A percentile compares a stretch with the other conserved stretches of the same genome.
phyloP scores from a whole-genome alignment of 495 filamentous ascomycete species.

The Penicillium subrubescens region DNA sequence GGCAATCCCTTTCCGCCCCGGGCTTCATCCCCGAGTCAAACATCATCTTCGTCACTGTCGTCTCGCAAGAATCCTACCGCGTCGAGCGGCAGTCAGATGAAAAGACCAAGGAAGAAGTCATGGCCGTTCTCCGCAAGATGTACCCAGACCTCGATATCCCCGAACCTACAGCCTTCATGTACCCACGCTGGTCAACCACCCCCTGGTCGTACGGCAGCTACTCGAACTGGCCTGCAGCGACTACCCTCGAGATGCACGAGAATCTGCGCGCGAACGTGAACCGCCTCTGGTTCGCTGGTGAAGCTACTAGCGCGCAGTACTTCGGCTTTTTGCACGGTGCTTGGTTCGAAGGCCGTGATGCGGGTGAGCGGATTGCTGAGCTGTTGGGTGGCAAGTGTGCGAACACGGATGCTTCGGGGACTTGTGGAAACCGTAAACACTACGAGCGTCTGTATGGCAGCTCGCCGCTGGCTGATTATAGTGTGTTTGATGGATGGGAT shows the following conservation, averaged over 20 bases:
- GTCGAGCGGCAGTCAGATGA: constrained; percentile 66
- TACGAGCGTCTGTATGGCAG: constrained; percentile 16
- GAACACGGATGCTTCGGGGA: constrained; percentile 9
- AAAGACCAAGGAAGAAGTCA: constrained; percentile 59
- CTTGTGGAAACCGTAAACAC: constrained; percentile 17
- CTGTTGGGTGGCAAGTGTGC: constrained; percentile 15
- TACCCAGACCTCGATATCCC: constrained; percentile 62
- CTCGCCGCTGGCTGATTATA: constrained; percentile 26
- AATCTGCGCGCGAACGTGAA: constrained; percentile 71
- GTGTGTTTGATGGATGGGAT: constrained; percentile 24
- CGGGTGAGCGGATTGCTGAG: constrained; percentile 53
- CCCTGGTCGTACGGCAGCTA: constrained; percentile 73
- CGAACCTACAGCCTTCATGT: constrained; percentile 68
- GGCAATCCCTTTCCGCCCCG: constrained; percentile 62
- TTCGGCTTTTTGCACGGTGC: constrained; percentile 75
- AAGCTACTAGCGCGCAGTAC: constrained; percentile 68
- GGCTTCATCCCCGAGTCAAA: constrained; percentile 65
- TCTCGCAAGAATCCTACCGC: constrained; percentile 58
- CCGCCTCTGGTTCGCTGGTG: constrained; percentile 70
- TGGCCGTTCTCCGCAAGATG: constrained; percentile 66
- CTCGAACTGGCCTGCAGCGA: constrained; percentile 71
- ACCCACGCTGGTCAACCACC: constrained; percentile 68
- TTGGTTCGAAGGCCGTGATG: constrained; percentile 63
- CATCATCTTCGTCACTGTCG: constrained; percentile 73
- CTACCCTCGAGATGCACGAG: constrained; percentile 68